Percentiles rank a stretch among this genome's conserved stretches.
These are phyloP conservation scores for Lentithecium fluviatile DNA, from an alignment of 495 filamentous ascomycete species.

Conservation along the genomic window DNA sequence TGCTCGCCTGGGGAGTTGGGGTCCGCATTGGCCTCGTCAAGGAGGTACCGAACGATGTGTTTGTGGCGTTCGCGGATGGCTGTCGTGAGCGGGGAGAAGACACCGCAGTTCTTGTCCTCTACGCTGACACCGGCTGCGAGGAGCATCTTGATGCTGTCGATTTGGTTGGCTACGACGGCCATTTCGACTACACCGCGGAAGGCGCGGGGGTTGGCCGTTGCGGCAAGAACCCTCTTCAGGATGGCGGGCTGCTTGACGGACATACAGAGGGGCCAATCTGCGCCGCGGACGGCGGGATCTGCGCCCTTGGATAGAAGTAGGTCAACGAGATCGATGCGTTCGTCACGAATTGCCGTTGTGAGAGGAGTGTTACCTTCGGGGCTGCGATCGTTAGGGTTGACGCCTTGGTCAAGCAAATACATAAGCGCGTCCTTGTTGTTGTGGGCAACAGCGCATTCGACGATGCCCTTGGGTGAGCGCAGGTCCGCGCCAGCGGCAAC, in stretches of 20 bases:
- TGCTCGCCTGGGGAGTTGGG: slow-evolving; percentile 56
- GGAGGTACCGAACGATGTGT: slow-evolving; percentile 51
- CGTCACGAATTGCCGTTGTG: slow-evolving; percentile 55
- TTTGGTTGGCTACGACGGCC: slow-evolving; percentile 52
- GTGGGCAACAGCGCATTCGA: slow-evolving; percentile 54
- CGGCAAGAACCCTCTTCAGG: slow-evolving; percentile 49
- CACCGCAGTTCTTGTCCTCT: slow-evolving; percentile 58
- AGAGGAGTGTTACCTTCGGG: slow-evolving; percentile 50
- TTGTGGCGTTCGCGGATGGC: slow-evolving; percentile 53
- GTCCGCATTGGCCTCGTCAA: slow-evolving; percentile 53
- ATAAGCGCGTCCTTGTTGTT: slow-evolving; percentile 51
- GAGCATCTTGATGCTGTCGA: slow-evolving; percentile 46
- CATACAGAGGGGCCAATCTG: slow-evolving; percentile 59
- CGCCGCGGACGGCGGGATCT: slow-evolving; percentile 51
- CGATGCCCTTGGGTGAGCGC: slow-evolving; percentile 52
- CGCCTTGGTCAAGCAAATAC: slow-evolving; percentile 51
- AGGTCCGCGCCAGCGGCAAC: slow-evolving; percentile 54
- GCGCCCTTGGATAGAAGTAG: slow-evolving; percentile 52
- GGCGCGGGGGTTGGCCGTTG: slow-evolving; percentile 46
- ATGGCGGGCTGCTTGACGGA: slow-evolving; percentile 50
- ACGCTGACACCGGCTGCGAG: slow-evolving; percentile 52
- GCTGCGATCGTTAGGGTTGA: slow-evolving; percentile 52
- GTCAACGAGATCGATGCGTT: slow-evolving; percentile 49
- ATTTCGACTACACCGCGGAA: slow-evolving; percentile 57
- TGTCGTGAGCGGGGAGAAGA: slow-evolving; percentile 57